Conservation (phyloP, 2,329 filamentous ascomycete species). For the Zalaria obscura region DNA sequence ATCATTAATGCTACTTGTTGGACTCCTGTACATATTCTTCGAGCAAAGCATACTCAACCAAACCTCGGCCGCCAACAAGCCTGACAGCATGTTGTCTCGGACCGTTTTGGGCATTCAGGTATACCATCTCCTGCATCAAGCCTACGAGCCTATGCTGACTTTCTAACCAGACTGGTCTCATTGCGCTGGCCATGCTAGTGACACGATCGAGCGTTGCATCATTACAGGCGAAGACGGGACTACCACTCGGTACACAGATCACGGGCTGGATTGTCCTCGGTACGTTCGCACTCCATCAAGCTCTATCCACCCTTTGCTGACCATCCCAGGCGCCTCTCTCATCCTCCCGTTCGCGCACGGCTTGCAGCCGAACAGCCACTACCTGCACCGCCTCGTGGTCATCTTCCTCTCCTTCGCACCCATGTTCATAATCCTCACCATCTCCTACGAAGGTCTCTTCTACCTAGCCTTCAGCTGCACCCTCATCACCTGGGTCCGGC, state of each 20-base stretch:
- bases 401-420: conserved; percentile 89
- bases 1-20: conserved; percentile 60
- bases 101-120: conserved; percentile 52
- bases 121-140: conserved; percentile 11
- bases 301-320: conserved; percentile 7
- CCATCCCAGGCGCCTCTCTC: conserved; percentile 50
- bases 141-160: not conserved
- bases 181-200: conserved; percentile 68
- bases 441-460: conserved; percentile 94
- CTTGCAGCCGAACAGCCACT: conserved; percentile 68
- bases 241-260: conserved; percentile 77
- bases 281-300: conserved; percentile 25
- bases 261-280: conserved; percentile 71
- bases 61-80: conserved; percentile 8
- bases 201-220: conserved; percentile 78
- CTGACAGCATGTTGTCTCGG: too few species aligned
- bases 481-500: conserved; percentile 76
- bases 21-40: conserved; percentile 64
- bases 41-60: conserved; percentile 48
- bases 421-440: conserved; percentile 87
- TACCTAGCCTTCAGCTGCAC: conserved; percentile 79
- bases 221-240: conserved; percentile 67
- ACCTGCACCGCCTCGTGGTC: conserved; percentile 76
- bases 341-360: conserved; percentile 70
- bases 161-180: conserved; percentile 49